phyloP scores from a whole-genome alignment of 345 rosid species.

The Salix udensis region DNA sequence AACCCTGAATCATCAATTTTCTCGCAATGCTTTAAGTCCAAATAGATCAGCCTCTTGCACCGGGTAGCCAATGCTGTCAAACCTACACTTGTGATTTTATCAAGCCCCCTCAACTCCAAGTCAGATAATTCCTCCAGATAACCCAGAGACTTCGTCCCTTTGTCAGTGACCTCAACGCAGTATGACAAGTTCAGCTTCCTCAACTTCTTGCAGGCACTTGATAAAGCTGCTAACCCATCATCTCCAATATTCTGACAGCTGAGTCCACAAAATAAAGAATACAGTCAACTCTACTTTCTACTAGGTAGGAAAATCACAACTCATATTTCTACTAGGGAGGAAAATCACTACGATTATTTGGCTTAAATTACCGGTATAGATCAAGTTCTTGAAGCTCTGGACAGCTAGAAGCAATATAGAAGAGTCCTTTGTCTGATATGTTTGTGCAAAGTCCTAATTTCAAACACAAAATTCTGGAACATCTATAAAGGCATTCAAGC shows the following conservation, averaged over 20 bases:
- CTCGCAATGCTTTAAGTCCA: conserved; percentile 74
- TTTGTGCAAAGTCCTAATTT: conserved; percentile 74
- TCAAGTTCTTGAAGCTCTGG: conserved; percentile 63
- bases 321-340: neutral
- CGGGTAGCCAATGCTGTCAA: conserved; percentile 57
- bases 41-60: conserved; percentile 54
- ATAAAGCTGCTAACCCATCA: conserved; percentile 66
- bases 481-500: conserved; percentile 64
- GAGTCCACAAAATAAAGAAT: conserved; percentile 19
- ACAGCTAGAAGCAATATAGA: conserved; percentile 59
- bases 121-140: conserved; percentile 52
- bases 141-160: conserved; percentile 53
- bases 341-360: neutral
- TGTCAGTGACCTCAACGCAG: conserved; percentile 59
- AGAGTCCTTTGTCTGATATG: conserved; percentile 69
- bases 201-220: conserved; percentile 74
- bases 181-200: conserved; percentile 71
- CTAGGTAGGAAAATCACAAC: neutral
- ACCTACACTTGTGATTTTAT: conserved; percentile 59
- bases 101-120: conserved; percentile 66
- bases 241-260: conserved; percentile 71
- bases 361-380: conserved; percentile 67
- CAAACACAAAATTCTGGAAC: conserved; percentile 54
- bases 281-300: neutral
- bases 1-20: conserved; percentile 73